These are phyloP conservation scores for Lentinula guzmanii DNA, from an alignment of 768 basidiomycete species.

Conservation along the genomic window DNA sequence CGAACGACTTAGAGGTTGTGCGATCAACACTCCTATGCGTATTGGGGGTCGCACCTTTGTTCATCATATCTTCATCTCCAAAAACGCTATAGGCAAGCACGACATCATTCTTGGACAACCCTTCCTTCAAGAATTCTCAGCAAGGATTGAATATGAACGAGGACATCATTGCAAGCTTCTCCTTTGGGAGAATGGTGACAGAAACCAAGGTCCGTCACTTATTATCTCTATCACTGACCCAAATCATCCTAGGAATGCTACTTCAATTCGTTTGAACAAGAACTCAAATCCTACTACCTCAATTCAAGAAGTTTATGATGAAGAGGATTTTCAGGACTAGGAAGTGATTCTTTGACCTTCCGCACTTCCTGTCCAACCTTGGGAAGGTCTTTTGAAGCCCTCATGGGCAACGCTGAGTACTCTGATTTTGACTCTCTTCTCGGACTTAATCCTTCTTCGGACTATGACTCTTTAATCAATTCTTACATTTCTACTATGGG, in stretches of 20 bases:
- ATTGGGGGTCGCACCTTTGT: constrained; percentile 16
- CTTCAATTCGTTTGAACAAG: background rate
- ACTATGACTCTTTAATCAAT: background rate
- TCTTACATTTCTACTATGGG: background rate
- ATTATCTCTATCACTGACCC: background rate
- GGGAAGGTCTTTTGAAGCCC: constrained; percentile 12
- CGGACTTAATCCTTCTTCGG: background rate
- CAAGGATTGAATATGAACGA: constrained; percentile 5
- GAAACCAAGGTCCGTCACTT: background rate
- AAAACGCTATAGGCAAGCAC: background rate
- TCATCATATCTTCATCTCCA: constrained; percentile 21
- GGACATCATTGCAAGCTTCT: background rate
- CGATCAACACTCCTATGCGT: too few species aligned
- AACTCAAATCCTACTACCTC: background rate
- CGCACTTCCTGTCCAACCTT: background rate
- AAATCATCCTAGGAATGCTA: constrained; percentile 1
- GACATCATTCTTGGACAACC: constrained; percentile 17
- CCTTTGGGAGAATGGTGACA: background rate
- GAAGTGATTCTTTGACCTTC: background rate
- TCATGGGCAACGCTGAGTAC: constrained; percentile 3
- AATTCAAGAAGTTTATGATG: background rate
- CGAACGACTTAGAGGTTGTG: too few species aligned
- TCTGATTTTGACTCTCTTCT: background rate
- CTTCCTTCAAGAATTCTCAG: constrained; percentile 8
- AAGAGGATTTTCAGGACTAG: background rate